Conservation (phyloP, 352 stramenopile genomes). For the Phytophthora cryptogea region DNA sequence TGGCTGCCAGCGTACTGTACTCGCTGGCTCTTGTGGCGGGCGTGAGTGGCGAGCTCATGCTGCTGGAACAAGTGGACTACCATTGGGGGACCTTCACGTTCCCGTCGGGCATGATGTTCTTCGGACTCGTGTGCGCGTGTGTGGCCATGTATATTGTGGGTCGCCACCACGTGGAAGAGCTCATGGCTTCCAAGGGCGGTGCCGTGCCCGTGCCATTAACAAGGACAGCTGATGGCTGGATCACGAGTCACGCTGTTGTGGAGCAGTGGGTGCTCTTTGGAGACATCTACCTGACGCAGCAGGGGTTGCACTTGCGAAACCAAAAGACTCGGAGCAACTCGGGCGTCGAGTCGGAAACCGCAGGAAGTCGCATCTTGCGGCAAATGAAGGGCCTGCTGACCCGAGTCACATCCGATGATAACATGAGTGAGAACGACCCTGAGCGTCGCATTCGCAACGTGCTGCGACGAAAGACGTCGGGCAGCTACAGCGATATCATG, state of each 20-base stretch:
- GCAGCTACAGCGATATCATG: constrained; percentile 82
- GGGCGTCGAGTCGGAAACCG: constrained; percentile 44
- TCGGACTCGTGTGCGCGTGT: constrained; percentile 73
- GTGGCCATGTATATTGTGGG: constrained; percentile 84
- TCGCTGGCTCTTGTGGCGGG: constrained; percentile 61
- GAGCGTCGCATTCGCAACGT: constrained; percentile 77
- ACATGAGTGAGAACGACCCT: constrained; percentile 61
- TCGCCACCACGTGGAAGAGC: constrained; percentile 75
- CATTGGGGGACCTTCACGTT: constrained; percentile 78
- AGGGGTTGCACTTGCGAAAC: constrained; percentile 65
- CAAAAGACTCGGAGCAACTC: constrained; percentile 60
- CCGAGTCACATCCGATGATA: constrained; percentile 40
- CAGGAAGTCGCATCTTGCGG: constrained; percentile 43
- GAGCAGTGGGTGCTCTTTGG: constrained; percentile 88
- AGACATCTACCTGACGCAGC: constrained; percentile 68
- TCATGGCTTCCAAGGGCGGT: constrained; percentile 81
- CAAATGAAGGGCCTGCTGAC: constrained; percentile 54
- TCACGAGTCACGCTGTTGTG: constrained; percentile 77
- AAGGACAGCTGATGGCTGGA: constrained; percentile 76
- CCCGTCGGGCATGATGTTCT: constrained; percentile 75
- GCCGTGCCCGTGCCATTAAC: constrained; percentile 80
- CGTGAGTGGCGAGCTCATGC: constrained; percentile 73
- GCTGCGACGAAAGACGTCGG: constrained; percentile 65
- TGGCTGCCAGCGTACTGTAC: constrained; percentile 77
- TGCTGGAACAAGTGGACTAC: constrained; percentile 75